Conservation (phyloP, 2,329 filamentous ascomycete genomes). For the Sclerotinia spermophila region DNA sequence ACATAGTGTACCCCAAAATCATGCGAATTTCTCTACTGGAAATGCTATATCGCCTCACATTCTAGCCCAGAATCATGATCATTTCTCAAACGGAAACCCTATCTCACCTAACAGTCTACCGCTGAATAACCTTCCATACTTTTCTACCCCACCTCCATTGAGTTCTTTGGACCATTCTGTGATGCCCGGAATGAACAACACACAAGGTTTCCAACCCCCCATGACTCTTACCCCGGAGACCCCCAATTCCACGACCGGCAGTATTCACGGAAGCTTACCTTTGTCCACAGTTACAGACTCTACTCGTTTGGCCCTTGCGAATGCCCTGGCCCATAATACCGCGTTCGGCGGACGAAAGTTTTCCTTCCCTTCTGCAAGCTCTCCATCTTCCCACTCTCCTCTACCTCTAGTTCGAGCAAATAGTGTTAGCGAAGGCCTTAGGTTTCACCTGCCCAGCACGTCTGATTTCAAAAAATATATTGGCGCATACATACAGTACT, state of each 20-base stretch:
- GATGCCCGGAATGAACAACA: conserved; percentile 57
- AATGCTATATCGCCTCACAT: conserved; percentile 65
- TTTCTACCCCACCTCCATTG: conserved; percentile 75
- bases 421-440: conserved; percentile 50
- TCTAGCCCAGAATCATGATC: conserved; percentile 62
- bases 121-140: conserved; percentile 72
- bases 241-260: conserved; percentile 65
- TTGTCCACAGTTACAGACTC: conserved; percentile 63
- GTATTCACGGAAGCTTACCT: conserved; percentile 53
- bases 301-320: conserved; percentile 59
- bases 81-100: conserved; percentile 67
- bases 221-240: conserved; percentile 70
- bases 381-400: conserved; percentile 47
- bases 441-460: conserved; percentile 68
- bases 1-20: not conserved
- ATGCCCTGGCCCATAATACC: conserved; percentile 54
- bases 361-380: conserved; percentile 54
- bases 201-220: conserved; percentile 61
- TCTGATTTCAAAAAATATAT: conserved; percentile 87
- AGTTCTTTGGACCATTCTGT: conserved; percentile 69
- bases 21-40: conserved; percentile 66
- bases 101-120: conserved; percentile 60
- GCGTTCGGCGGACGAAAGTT: conserved; percentile 61
- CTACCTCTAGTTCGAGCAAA: conserved; percentile 47
- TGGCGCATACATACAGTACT: conserved; percentile 83